Percentiles rank a stretch among this genome's conserved stretches.
Evolutionary conservation across 352 stramenopile species (phyloP).

Genomic region (Globisporangium mamillatum): DNA sequence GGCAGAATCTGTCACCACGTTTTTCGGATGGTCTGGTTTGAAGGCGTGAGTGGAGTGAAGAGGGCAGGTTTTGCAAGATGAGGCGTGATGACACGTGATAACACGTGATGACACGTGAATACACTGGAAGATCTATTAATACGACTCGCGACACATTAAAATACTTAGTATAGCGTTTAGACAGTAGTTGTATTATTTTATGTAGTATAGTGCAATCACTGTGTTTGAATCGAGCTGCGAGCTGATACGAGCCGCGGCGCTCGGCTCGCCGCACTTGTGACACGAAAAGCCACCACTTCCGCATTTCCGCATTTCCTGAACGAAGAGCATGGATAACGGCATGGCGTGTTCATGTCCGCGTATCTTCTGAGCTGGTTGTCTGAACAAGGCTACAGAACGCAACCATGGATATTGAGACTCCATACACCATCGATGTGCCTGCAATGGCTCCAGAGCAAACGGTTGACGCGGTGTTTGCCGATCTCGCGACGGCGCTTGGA

Average conservation of each 20-base stretch:
- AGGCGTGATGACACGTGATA: no score
- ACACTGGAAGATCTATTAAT: no score
- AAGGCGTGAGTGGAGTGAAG: neutral
- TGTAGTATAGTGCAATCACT: neutral
- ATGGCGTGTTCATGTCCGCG: neutral
- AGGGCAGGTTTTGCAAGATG: no score
- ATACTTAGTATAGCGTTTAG: no score
- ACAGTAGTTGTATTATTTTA: neutral
- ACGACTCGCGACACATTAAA: no score
- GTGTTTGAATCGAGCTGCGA: neutral
- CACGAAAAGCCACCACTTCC: neutral
- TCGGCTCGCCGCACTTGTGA: neutral
- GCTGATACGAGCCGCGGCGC: neutral
- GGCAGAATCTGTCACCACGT: conserved; percentile 8
- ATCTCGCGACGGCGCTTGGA: neutral
- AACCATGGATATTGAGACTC: neutral
- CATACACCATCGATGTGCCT: neutral
- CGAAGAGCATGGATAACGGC: neutral
- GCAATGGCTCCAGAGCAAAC: neutral
- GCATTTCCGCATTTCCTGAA: neutral
- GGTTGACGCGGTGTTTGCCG: neutral
- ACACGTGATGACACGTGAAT: no score
- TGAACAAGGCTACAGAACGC: neutral
- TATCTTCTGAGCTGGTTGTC: neutral
- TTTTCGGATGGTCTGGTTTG: neutral